These are phyloP conservation scores for Penstemon newberryi DNA, from an alignment of 257 asterid species.

Conservation along the genomic window DNA sequence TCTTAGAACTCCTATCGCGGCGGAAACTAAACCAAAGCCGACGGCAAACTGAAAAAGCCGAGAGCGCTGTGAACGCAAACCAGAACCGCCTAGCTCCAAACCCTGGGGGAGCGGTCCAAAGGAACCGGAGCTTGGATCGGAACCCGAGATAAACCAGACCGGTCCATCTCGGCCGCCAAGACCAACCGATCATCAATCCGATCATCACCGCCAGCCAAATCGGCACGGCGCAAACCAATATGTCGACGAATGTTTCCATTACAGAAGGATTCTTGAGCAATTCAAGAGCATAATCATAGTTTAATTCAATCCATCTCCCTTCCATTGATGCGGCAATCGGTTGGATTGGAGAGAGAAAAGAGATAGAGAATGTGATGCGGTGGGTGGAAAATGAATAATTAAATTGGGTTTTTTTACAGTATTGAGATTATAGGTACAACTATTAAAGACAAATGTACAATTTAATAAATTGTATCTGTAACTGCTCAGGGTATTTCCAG, in stretches of 20 bases:
- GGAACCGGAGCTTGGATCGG: constrained; percentile 75
- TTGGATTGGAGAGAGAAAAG: too few species aligned
- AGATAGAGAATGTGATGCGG: too few species aligned
- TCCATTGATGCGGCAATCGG: constrained; percentile 42
- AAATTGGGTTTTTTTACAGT: too few species aligned
- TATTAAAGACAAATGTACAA: too few species aligned
- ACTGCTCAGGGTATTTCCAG: too few species aligned
- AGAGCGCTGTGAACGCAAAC: constrained; percentile 87
- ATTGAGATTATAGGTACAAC: too few species aligned
- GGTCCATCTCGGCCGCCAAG: constrained; percentile 94
- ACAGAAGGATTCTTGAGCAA: constrained; percentile 56
- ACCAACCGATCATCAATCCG: constrained; percentile 93
- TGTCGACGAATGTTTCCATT: constrained; percentile 87
- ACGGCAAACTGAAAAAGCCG: constrained; percentile 83
- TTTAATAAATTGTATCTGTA: too few species aligned
- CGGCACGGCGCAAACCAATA: constrained; percentile 83
- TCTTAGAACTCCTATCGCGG: constrained; percentile 41
- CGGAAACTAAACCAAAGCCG: constrained; percentile 67
- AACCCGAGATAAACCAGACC: constrained; percentile 74
- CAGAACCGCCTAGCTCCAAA: constrained; percentile 91
- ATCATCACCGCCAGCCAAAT: constrained; percentile 98
- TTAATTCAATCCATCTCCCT: constrained; percentile 52
- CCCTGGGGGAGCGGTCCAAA: constrained; percentile 91
- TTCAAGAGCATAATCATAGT: constrained; percentile 35
- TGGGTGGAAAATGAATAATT: too few species aligned